Conservation (phyloP, 2,329 filamentous ascomycete species). For the Colletotrichum sp. region DNA sequence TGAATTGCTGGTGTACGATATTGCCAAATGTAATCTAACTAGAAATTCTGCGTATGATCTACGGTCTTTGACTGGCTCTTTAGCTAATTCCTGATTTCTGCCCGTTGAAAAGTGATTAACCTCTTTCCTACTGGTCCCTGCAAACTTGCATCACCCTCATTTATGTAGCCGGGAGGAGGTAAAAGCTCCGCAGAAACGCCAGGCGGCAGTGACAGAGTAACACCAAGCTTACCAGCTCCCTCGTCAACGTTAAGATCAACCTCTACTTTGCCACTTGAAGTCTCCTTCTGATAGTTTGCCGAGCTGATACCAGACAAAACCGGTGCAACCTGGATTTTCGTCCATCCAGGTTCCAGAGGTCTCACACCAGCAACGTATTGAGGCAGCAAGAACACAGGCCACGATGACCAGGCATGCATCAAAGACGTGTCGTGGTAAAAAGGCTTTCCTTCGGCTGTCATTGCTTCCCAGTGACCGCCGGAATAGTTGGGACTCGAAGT, state of each 20-base stretch:
- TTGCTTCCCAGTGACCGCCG: constrained; percentile 10
- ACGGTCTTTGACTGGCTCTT: neutral
- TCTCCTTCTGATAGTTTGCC: neutral
- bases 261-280: neutral
- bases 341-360: constrained; percentile 3
- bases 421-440: constrained; percentile 3
- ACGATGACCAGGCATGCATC: constrained; percentile 12
- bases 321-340: neutral
- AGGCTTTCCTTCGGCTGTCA: neutral
- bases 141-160: neutral
- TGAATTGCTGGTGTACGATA: neutral
- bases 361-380: constrained; percentile 5
- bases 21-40: rapidly evolving
- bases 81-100: neutral
- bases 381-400: constrained; percentile 12
- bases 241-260: neutral
- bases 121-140: neutral
- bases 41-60: neutral
- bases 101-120: neutral
- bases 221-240: neutral
- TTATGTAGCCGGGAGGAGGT: neutral
- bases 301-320: neutral
- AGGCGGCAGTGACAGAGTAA: neutral
- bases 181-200: neutral
- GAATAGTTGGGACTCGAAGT: neutral